Base-by-base conservation (phyloP, 345 rosid species). In the Syzygium aqueum region DNA sequence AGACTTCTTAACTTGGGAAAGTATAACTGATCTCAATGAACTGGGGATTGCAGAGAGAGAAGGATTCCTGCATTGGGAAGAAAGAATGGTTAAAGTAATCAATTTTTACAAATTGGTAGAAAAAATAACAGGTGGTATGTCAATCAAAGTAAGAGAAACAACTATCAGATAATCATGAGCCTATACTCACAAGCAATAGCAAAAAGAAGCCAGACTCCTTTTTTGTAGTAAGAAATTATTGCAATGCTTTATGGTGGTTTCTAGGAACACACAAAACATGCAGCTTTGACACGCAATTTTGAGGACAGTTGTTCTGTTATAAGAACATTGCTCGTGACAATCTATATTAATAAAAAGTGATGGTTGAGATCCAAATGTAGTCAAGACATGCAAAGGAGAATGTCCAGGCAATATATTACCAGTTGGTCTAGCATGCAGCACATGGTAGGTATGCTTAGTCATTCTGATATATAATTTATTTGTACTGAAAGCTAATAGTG, bases 41-140 rank as follows among this genome's bases (percentile, higher is more conserved):
- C 91, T 93, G 92, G 87, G 96, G 95, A 93, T 95, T 92, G 91
- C 99, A 96, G 52, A 97, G 96, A 89, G 95, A 92, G 90, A 97
- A 97, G 52, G 98, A 93, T 89, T 97, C 99, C 99, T 97, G 92
- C 83, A 86, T 17, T 30, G 43, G 80, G 54, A 10, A 61, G 33
- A 77, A 56, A 85, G 52, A 49, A 80, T 28, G 13, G 17, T 56
- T 25, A 1, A 40, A 53, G 54, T 54, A 1, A 51, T 43, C 63
- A 85, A 40, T 40, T 40, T 43, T 15, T 27, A 67, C 27, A 12
- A 30, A 52, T 16, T 30, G 27, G 16, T 86, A 52, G 85, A 84
- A 84, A 54, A 51, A 21, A 22, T 37, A 73, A 37, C 49, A 37
- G 49, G 82, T 22, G 6, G 23, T 33, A 33, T 37, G 25, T 19